phyloP scores from a whole-genome alignment of 1,284 basidiomycete species.

The Cryptococcus sp. region DNA sequence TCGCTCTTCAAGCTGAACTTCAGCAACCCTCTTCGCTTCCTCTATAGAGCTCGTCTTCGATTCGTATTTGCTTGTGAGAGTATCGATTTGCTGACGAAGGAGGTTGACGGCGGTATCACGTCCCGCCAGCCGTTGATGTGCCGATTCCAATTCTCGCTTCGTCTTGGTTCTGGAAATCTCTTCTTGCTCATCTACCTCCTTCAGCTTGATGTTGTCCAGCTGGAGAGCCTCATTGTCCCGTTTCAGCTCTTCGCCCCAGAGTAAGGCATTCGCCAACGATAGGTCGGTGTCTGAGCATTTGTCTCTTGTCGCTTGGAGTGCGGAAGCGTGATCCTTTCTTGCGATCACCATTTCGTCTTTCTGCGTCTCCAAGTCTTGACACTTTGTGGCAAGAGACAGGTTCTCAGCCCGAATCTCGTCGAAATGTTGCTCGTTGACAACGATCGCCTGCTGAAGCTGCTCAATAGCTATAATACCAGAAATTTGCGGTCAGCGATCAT shows the following conservation, averaged over 20 bases:
- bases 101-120: not conserved
- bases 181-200: not conserved
- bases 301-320: not conserved
- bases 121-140: not conserved
- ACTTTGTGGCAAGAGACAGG: conserved; percentile 9
- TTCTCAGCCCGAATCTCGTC: conserved; percentile 23
- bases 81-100: not conserved
- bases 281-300: not conserved
- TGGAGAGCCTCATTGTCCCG: not conserved
- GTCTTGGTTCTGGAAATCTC: not conserved
- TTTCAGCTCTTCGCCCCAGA: not conserved
- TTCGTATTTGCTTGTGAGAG: not conserved
- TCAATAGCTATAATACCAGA: conserved; percentile 16
- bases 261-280: not conserved
- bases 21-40: no score
- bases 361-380: conserved; percentile 5
- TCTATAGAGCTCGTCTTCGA: not conserved
- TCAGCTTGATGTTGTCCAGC: not conserved
- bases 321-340: not conserved
- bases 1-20: no score
- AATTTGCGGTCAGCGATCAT: not conserved
- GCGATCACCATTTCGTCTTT: conserved; percentile 1
- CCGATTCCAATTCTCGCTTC: not conserved
- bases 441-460: conserved; percentile 26
- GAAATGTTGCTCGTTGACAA: conserved; percentile 31